phyloP scores from a whole-genome alignment of 768 basidiomycete genomes.

The Mycena indigotica region DNA sequence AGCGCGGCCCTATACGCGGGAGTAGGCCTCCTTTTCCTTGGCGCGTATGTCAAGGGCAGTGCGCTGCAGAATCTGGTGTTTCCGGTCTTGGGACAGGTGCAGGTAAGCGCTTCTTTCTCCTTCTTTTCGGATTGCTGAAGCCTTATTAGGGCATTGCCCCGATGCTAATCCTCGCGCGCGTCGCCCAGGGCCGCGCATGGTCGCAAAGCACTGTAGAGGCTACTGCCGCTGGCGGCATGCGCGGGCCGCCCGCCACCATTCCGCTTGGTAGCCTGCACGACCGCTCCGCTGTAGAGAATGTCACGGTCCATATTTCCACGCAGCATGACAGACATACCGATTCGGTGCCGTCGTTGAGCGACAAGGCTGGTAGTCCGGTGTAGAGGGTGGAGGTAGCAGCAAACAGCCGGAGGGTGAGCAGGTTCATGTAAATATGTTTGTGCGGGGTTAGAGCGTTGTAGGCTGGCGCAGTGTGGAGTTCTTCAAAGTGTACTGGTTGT shows the following conservation, averaged over 20 bases:
- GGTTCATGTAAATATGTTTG: too few relatives aligned
- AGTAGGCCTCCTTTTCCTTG: background rate
- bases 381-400: too few relatives aligned
- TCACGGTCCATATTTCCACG: background rate
- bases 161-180: conserved; percentile 38
- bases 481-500: too few relatives aligned
- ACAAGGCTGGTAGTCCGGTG: too few relatives aligned
- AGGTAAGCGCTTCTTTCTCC: conserved; percentile 22
- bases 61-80: conserved; percentile 36
- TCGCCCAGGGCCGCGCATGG: conserved; percentile 35
- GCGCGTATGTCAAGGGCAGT: conserved; percentile 23
- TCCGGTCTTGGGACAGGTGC: conserved; percentile 33
- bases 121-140: background rate
- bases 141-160: conserved; percentile 34
- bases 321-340: background rate
- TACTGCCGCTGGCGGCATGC: background rate
- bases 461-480: too few relatives aligned
- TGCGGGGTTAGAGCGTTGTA: too few relatives aligned
- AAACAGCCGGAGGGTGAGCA: too few relatives aligned
- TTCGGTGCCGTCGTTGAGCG: background rate
- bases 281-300: too few relatives aligned
- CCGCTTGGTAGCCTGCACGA: background rate
- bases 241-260: background rate
- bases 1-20: background rate
- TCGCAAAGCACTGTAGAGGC: conserved; percentile 11